These are phyloP conservation scores for Globisporangium paddicum DNA, from an alignment of 352 stramenopile genomes.

Conservation along the genomic window DNA sequence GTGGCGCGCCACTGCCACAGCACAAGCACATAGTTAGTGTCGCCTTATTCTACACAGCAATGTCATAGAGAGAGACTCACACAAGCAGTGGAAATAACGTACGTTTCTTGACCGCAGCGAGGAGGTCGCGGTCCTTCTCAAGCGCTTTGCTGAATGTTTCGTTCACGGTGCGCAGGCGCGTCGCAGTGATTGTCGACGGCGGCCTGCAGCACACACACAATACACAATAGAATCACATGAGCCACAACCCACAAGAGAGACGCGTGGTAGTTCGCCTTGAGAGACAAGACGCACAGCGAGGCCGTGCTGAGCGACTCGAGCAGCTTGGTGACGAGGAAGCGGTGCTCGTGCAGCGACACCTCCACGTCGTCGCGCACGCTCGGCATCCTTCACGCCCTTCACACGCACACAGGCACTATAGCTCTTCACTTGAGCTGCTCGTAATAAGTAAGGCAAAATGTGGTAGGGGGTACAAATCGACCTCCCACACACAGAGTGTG, in stretches of 20 bases:
- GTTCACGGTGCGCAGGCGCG: constrained; percentile 68
- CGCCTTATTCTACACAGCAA: neutral
- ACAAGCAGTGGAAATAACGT: constrained; percentile 12
- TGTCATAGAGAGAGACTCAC: neutral
- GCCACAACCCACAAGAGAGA: neutral
- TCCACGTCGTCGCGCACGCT: constrained; percentile 74
- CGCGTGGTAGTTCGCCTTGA: no score
- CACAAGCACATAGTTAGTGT: neutral
- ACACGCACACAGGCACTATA: neutral
- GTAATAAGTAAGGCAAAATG: no score
- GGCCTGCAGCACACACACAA: constrained; percentile 22
- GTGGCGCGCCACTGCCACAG: constrained; percentile 47
- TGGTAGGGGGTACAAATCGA: constrained; percentile 7
- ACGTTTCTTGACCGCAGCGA: constrained; percentile 74
- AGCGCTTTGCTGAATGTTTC: constrained; percentile 72
- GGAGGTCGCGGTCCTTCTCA: constrained; percentile 70
- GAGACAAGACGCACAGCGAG: constrained; percentile 18
- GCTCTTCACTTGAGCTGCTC: neutral
- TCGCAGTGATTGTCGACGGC: constrained; percentile 69
- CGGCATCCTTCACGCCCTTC: constrained; percentile 18
- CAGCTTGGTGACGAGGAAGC: constrained; percentile 80
- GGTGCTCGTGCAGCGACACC: constrained; percentile 73
- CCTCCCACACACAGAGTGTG: no score
- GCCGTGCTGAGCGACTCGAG: constrained; percentile 72
- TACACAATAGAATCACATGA: neutral